Evolutionary conservation across 305 asterid genomes (phyloP).

Genomic region (Nicotiana rustica): DNA sequence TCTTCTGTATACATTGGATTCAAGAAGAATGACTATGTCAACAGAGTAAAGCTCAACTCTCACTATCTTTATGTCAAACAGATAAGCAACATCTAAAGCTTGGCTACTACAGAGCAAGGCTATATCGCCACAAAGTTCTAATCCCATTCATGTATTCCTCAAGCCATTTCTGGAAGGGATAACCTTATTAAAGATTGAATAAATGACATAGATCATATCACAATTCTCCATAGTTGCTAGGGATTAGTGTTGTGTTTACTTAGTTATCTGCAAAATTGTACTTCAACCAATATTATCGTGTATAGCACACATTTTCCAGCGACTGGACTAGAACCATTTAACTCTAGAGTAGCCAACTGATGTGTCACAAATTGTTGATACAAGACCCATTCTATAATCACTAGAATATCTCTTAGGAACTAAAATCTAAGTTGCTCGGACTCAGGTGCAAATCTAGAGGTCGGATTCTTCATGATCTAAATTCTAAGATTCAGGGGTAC

Average conservation of each 20-base stretch:
- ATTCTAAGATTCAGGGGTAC: no score
- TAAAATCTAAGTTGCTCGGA: no score
- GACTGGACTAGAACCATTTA: not conserved
- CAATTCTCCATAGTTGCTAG: not conserved
- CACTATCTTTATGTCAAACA: not conserved
- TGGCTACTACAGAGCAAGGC: not conserved
- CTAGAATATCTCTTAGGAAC: not conserved
- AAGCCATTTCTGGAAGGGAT: not conserved
- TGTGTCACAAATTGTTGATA: not conserved
- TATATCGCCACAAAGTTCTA: not conserved
- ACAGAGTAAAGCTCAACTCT: not conserved
- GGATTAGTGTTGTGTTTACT: not conserved
- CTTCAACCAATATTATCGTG: not conserved
- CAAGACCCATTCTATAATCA: not conserved
- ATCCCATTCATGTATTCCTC: slow-evolving; percentile 4
- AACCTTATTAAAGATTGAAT: not conserved
- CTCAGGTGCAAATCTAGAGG: no score
- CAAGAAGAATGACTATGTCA: slow-evolving; percentile 17
- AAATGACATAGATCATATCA: not conserved
- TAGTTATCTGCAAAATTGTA: not conserved
- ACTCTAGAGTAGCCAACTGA: not conserved
- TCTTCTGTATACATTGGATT: not conserved
- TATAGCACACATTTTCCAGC: not conserved
- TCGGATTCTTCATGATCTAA: no score
- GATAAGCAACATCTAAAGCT: not conserved